Evolutionary conservation across 352 stramenopile species (phyloP).

Genomic region (Globisporangium carolinianum): DNA sequence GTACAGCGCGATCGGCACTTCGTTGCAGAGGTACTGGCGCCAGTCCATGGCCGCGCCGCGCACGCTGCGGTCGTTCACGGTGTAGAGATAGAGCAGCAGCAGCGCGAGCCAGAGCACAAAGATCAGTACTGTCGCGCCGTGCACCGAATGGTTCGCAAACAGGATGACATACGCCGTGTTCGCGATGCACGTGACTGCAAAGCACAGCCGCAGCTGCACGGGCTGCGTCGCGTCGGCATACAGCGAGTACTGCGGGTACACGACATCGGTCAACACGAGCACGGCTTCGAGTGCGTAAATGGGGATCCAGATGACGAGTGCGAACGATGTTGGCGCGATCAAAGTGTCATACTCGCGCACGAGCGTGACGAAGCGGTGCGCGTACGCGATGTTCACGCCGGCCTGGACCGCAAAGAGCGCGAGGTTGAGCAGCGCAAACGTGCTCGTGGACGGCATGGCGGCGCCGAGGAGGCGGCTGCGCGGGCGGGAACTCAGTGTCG

Average conservation of each 20-base stretch:
- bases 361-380: constrained; percentile 39
- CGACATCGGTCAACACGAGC: constrained; percentile 59
- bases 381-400: constrained; percentile 61
- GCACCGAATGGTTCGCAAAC: constrained; percentile 44
- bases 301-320: constrained; percentile 55
- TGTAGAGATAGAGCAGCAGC: constrained; percentile 72
- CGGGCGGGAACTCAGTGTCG: constrained; percentile 1
- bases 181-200: constrained; percentile 53
- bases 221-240: constrained; percentile 67
- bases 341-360: constrained; percentile 62
- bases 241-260: constrained; percentile 55
- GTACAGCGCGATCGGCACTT: constrained; percentile 69
- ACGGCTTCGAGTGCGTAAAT: constrained; percentile 61
- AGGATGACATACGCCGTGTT: constrained; percentile 66
- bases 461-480: neutral
- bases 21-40: constrained; percentile 66
- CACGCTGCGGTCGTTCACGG: constrained; percentile 62
- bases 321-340: constrained; percentile 60
- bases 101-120: constrained; percentile 65
- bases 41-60: constrained; percentile 38
- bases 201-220: constrained; percentile 51
- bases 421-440: constrained; percentile 51
- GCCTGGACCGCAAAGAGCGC: constrained; percentile 53
- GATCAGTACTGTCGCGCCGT: constrained; percentile 51
- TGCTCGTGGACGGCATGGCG: constrained; percentile 17